Evolutionary conservation across 1,284 basidiomycete species (phyloP), one percentile per base, ranked within the genome.

Genomic region (Malassezia globosa): DNA sequence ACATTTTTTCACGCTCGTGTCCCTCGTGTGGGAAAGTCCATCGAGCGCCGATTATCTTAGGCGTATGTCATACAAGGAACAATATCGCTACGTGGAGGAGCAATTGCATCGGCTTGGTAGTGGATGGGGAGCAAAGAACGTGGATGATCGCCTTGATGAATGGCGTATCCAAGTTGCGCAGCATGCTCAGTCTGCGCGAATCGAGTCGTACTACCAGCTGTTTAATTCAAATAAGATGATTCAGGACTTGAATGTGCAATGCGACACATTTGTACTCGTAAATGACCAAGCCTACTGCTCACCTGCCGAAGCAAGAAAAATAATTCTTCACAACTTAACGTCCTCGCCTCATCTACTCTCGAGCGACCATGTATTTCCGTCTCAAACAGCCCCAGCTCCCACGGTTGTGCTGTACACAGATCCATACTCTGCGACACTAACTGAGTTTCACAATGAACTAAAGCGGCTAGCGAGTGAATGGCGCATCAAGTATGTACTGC

Each of bases 181-280:
- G n/a, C 59, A 63, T 36, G 36, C 56, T 23, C 51, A 55, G 29
- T 51, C 55, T 22, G 57, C 68, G 5, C 51, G 57, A 21, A 54
- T 70, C 7, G 58, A 61, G 42, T 63, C 68, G 7, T 58, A 63
- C 19, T 54, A 47, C n/a, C 68, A 70, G 46, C 38, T 66, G 3
- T 66, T 57, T 29, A 18, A 56, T 14, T 57, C 59, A 1, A 39
- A 56, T 29, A 19, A 37, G 7, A 37, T 55, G 13, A 51, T 59
- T 10, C 38, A 54, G 18, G 7, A 27, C 0, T 56, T 48, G 29
- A 24, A 37, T 10, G 29, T 25, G 4, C 31, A 11, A 5, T 70
- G 68, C 37, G 36, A 43, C 11, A 66, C 60, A 36, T 69, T 63
- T 60, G 51, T 63, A 1, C 45, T 61, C 34, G 44, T 53, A 14